Conservation (phyloP, 495 filamentous ascomycete species). For the Parachaetomium inaequale region DNA sequence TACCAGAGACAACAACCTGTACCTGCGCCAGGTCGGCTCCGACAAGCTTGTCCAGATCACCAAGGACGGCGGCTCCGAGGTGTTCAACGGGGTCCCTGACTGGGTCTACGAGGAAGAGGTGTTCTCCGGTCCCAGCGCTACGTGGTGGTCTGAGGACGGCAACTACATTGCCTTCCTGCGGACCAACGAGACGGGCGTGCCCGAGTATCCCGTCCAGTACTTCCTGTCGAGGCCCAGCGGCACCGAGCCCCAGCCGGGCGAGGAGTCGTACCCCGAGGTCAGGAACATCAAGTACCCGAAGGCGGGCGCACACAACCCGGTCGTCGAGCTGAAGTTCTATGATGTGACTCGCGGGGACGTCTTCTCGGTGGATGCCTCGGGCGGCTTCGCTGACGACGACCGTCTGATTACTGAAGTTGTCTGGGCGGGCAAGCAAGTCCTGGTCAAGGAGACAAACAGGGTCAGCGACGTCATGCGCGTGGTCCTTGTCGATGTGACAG, state of each 20-base stretch:
- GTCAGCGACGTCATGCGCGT: constrained; percentile 88
- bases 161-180: constrained; percentile 85
- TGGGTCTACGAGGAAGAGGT: constrained; percentile 99
- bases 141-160: constrained; percentile 92
- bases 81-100: constrained; percentile 96
- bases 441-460: constrained; percentile 88
- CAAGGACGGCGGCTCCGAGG: constrained; percentile 74
- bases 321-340: constrained; percentile 84
- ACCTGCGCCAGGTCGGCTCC: constrained; percentile 61
- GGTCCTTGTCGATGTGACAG: constrained; percentile 75
- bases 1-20: constrained; percentile 85
- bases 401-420: constrained; percentile 89
- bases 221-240: constrained; percentile 87
- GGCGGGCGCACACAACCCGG: constrained; percentile 87
- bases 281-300: constrained; percentile 96
- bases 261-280: constrained; percentile 88
- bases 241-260: constrained; percentile 60
- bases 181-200: constrained; percentile 88
- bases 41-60: constrained; percentile 68
- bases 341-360: constrained; percentile 75
- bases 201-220: constrained; percentile 92
- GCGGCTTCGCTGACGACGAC: constrained; percentile 74
- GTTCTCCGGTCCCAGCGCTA: constrained; percentile 71
- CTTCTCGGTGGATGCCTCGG: constrained; percentile 73
- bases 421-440: constrained; percentile 80